Conservation (phyloP, 2,329 filamentous ascomycete species). For the Trichoderma polysporum region DNA sequence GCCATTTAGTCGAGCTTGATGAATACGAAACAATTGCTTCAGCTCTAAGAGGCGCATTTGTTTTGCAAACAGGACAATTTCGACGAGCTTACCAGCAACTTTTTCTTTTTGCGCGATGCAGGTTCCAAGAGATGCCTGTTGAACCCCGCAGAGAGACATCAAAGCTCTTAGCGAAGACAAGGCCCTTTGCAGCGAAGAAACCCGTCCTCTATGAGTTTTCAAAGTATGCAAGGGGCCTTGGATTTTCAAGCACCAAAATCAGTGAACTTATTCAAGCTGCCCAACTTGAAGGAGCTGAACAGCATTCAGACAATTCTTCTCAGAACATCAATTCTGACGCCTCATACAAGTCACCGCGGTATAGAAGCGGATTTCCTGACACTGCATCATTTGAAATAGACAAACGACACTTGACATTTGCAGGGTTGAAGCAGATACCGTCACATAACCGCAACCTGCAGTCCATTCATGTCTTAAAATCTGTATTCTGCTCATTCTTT, state of each 20-base stretch:
- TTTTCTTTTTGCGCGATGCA: neutral
- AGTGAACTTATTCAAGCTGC: neutral
- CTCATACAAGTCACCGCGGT: neutral
- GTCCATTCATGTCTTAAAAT: neutral
- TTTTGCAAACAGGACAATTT: neutral
- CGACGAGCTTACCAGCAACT: neutral
- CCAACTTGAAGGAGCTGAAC: neutral
- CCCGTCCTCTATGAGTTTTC: neutral
- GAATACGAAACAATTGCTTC: neutral
- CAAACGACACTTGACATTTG: neutral
- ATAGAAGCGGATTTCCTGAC: neutral
- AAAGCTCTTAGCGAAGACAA: neutral
- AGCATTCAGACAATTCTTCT: too few relatives aligned
- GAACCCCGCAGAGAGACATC: neutral
- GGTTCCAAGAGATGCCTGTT: neutral
- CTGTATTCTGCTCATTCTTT: neutral
- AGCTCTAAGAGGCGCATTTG: neutral
- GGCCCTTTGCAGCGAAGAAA: neutral
- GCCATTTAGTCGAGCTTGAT: neutral
- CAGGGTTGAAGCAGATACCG: neutral
- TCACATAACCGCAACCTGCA: neutral
- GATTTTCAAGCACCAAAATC: neutral
- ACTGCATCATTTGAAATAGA: neutral
- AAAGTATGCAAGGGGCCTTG: neutral
- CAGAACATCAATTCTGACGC: neutral